phyloP scores from a whole-genome alignment of 2,329 filamentous ascomycete species.

The Xenoacremonium recifei region DNA sequence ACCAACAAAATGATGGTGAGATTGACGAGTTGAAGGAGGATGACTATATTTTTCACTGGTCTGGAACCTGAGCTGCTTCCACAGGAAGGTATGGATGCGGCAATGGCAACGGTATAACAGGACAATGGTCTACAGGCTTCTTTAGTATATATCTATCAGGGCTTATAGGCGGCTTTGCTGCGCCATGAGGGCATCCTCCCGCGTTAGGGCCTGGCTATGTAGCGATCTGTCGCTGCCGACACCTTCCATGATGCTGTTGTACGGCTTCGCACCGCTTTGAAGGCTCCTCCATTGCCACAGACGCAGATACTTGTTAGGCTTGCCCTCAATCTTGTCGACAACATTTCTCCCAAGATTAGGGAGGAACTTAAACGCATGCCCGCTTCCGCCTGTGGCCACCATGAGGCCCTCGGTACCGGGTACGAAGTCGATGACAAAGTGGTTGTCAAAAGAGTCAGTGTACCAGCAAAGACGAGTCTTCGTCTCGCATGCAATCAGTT shows the following conservation, averaged over 20 bases:
- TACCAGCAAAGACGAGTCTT: constrained; percentile 49
- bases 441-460: constrained; percentile 15
- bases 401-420: constrained; percentile 7
- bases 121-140: too few relatives aligned
- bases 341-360: constrained; percentile 7
- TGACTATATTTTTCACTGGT: too few relatives aligned
- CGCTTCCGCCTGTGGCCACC: constrained; percentile 11
- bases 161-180: neutral
- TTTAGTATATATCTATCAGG: too few relatives aligned
- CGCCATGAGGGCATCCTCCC: constrained; percentile 1
- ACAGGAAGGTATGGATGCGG: too few relatives aligned
- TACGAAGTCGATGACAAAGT: constrained; percentile 12
- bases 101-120: too few relatives aligned
- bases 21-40: too few relatives aligned
- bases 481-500: constrained; percentile 33
- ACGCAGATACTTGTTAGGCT: constrained; percentile 3
- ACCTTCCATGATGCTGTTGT: constrained; percentile 12
- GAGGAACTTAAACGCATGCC: constrained; percentile 24
- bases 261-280: constrained; percentile 3
- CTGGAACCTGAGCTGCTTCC: too few relatives aligned
- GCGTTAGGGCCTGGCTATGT: constrained; percentile 3
- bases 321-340: constrained; percentile 7
- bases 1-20: too few relatives aligned
- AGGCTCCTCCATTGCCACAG: constrained; percentile 10
- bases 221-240: constrained; percentile 5